Evolutionary conservation across 805 yeast genomes (phyloP), one percentile per base, ranked within the genome.

Genomic region (Nakazawaea laoshanensis): DNA sequence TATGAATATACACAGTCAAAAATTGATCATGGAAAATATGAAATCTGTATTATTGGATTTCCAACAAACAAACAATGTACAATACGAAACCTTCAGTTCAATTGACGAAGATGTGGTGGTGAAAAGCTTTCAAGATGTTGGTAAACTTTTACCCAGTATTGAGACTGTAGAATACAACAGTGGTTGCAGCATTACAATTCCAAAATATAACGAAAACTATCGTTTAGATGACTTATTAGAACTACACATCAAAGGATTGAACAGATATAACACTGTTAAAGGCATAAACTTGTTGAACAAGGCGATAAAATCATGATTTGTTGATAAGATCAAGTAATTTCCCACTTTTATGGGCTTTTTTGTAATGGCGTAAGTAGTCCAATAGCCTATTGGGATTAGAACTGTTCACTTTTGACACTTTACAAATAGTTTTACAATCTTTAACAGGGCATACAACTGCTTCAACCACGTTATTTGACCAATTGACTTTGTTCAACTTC

Each of bases 281-380:
- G 33, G 33, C 10, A 30, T 30, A 17, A 15, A 21, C 15, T 13
- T 14, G 11, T 21, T 30, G 12, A 9, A 21, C 17, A 27, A 27
- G 7, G 13, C n/a, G 19, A 27, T 19, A 27, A 27, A 21, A 9
- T 10, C 20, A 2, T 16, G 13, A 15, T 10, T 29, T 32, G 11
- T 14, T 25, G 23, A 11, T 27, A 24, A 13, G 11, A 13, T 45
- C 44, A 7, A 42, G 27, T 15, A 28, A 38, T 22, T 20, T 32
- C 8, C 30, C 36, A 18, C 10, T 29, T 14, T 48, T 49, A 39
- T 52, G 57, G 19, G 32, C 33, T 25, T 46, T 48, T 28, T 47
- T 47, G 15, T 46, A 52, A 35, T 53, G 58, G 22, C 57, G 37
- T 35, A 49, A 33, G 35, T 52, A 53, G 29, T 48, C 53, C 19